Conservation (phyloP, 2,329 filamentous ascomycete species). For the Pseudogymnoascus sp. region DNA sequence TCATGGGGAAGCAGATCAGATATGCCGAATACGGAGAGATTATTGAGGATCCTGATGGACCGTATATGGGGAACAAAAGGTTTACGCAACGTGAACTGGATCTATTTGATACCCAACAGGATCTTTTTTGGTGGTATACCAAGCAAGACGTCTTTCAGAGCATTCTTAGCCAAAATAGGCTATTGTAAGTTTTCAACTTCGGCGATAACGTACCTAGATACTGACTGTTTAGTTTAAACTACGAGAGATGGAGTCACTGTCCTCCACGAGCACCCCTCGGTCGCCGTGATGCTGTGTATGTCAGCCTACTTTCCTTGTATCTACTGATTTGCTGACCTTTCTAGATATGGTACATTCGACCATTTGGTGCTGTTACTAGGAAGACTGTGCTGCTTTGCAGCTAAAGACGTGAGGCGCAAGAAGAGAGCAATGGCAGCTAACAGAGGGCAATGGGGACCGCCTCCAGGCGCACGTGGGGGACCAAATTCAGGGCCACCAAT, state of each 20-base stretch:
- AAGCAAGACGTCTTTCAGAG: constrained; percentile 93
- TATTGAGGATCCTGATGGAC: constrained; percentile 17
- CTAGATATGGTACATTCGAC: constrained; percentile 78
- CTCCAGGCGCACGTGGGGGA: background rate
- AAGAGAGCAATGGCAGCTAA: constrained; percentile 53
- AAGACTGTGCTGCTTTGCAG: constrained; percentile 68
- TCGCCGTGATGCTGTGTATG: constrained; percentile 62
- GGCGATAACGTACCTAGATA: background rate
- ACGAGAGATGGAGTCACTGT: constrained; percentile 73
- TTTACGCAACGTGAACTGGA: constrained; percentile 54
- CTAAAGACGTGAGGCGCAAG: constrained; percentile 71
- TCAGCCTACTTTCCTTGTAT: constrained; percentile 8
- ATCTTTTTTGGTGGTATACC: constrained; percentile 92
- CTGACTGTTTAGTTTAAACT: constrained; percentile 45
- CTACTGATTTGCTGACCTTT: constrained; percentile 15
- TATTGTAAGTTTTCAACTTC: constrained; percentile 57
- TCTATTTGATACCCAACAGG: constrained; percentile 70
- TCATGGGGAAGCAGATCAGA: constrained; percentile 48
- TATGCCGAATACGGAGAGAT: constrained; percentile 50
- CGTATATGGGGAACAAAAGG: constrained; percentile 11
- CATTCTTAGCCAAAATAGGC: constrained; percentile 72
- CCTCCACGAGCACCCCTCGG: constrained; percentile 76
- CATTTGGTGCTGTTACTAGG: constrained; percentile 76
- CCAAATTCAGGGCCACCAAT: background rate
- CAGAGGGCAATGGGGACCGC: constrained; percentile 27